A percentile compares a stretch with the other conserved stretches of the same genome.
Evolutionary conservation across 2,329 filamentous ascomycete genomes (phyloP).

Genomic region (Sclerotinia borealis): DNA sequence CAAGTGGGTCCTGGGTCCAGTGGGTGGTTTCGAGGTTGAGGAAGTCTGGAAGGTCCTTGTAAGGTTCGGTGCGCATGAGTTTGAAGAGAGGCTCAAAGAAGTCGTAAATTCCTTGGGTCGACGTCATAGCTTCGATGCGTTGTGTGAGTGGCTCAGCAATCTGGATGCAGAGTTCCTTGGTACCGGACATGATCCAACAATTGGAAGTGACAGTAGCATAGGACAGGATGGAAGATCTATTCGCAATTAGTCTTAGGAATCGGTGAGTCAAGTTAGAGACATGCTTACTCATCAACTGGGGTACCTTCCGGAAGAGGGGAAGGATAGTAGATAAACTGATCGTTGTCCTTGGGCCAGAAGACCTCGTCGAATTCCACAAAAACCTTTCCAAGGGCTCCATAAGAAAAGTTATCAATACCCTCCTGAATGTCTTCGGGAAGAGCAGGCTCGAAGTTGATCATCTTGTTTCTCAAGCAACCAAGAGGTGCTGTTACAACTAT

Average conservation of each 20-base stretch:
- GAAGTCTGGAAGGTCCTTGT: conserved; percentile 37
- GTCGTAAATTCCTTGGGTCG: conserved; percentile 34
- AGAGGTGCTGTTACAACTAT: conserved; percentile 37
- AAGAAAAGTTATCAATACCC: conserved; percentile 36
- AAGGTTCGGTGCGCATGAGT: conserved; percentile 38
- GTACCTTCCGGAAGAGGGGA: conserved; percentile 32
- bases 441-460: conserved; percentile 36
- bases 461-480: conserved; percentile 35
- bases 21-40: conserved; percentile 38
- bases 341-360: conserved; percentile 41
- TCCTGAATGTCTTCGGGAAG: conserved; percentile 34
- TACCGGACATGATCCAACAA: conserved; percentile 39
- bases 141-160: conserved; percentile 41
- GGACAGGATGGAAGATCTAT: conserved; percentile 34
- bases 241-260: not conserved
- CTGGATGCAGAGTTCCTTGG: conserved; percentile 39
- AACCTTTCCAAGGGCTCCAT: conserved; percentile 39
- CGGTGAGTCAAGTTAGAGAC: not conserved
- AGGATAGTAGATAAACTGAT: conserved; percentile 41
- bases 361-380: conserved; percentile 40
- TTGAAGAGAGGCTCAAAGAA: conserved; percentile 42
- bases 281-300: conserved; percentile 27
- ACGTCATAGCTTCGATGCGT: conserved; percentile 39
- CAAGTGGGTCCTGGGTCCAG: conserved; percentile 39
- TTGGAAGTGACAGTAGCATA: conserved; percentile 40